phyloP scores from a whole-genome alignment of 768 basidiomycete genomes.

The Mycena alexandri region DNA sequence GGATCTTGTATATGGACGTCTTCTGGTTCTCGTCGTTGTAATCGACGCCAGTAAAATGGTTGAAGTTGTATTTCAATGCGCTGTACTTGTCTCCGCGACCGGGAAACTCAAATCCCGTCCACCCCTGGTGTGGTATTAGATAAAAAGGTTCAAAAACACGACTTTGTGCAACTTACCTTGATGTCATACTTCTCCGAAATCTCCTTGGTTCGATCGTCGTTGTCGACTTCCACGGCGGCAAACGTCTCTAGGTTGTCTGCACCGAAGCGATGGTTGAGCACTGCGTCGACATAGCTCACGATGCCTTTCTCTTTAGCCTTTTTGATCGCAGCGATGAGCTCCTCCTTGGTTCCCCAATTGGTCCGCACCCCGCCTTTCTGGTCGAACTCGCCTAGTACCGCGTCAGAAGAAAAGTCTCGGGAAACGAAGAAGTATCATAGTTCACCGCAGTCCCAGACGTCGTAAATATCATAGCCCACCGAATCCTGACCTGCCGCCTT shows the following conservation, averaged over 20 bases:
- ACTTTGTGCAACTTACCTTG: constrained; percentile 16
- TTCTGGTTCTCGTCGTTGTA: constrained; percentile 69
- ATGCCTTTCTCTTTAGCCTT: constrained; percentile 66
- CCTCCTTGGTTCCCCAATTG: constrained; percentile 78
- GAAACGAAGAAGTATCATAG: no score
- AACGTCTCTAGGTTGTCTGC: constrained; percentile 73
- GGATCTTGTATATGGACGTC: constrained; percentile 68
- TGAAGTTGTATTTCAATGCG: constrained; percentile 64
- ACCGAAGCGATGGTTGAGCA: constrained; percentile 73
- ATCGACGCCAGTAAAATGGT: constrained; percentile 76
- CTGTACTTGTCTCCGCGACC: constrained; percentile 74
- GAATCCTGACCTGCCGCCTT: constrained; percentile 42
- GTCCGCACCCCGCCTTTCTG: constrained; percentile 67
- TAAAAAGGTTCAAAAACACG: not conserved
- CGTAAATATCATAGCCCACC: constrained; percentile 44
- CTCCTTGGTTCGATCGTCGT: constrained; percentile 51
- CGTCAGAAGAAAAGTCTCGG: not conserved
- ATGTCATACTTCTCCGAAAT: constrained; percentile 40
- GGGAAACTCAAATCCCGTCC: constrained; percentile 74
- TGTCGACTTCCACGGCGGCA: constrained; percentile 67
- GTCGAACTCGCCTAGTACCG: constrained; percentile 61
- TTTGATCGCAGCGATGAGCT: constrained; percentile 65
- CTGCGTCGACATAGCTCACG: constrained; percentile 72
- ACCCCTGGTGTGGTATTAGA: constrained; percentile 55
- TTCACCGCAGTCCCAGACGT: no score